Base-by-base conservation (phyloP, 2,329 filamentous ascomycete species). In the Phaeosphaeria sp. region DNA sequence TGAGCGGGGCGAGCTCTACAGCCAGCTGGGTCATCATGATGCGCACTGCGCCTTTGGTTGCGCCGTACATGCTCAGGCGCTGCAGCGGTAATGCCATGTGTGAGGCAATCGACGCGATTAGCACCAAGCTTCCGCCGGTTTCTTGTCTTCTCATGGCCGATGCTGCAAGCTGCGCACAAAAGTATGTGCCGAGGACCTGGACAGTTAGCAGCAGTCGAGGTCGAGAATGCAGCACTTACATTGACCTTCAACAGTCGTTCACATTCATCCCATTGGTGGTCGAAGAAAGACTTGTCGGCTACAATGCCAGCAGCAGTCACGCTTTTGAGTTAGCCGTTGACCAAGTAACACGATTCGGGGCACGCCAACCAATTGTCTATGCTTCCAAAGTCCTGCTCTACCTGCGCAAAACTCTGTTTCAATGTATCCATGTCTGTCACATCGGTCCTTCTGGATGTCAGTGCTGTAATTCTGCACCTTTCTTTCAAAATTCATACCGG, bases 1-100 rank as follows among this genome's bases (percentile, higher is more conserved):
- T 36, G n/a, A 52, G 24, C 13, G 56, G 56, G n/a, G 55, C 55
- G 9, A 57, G 44, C 22, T 57, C 55, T 15, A 49, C 46, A n/a
- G 42, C 44, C n/a, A 57, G 55, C 13, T 49, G 44, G 17, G 49
- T 7, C n/a, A 45, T 27, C 15, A 57, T 44, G 11, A 46, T 49
- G 11, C 44, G 49, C 2, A 57, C 55, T n/a, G 55, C 55, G 2
- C 44, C 50, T 44, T 57, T 57, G 9, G 55, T 49, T 6, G 45
- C 45, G 7, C n/a, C 44, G 47, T 57, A 57, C 40, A 42, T 42
- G 36, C 30, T 36, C 18, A 46, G 45, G 21, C 45, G 33, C 13
- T 57, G 42, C n/a, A 18, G n/a, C 3, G 55, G 55, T n/a, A 46
- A 36, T 11, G 46, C 45, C 13, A 20, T 49, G 36, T 57, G 49